Evolutionary conservation across 2,329 filamentous ascomycete species (phyloP), one percentile per base, ranked within the genome.

Genomic region (Orbilia blumenaviensis): DNA sequence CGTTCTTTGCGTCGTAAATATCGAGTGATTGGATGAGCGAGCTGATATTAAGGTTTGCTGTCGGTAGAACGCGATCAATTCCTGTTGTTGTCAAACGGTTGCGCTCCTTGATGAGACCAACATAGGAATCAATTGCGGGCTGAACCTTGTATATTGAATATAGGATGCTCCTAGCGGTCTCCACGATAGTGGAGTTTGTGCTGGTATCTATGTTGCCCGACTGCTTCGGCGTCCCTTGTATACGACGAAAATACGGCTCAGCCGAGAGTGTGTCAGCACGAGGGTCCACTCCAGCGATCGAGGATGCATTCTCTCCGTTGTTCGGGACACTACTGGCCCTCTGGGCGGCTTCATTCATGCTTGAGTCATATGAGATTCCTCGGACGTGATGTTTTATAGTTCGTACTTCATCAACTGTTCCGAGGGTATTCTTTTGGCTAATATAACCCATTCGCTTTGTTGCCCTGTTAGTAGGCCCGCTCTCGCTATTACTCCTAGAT

Each of bases 101-200:
- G 23, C 78, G 77, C 21, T 79, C 79, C 29, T 77, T 79, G 18
- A 78, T 64, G 12, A 78, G 74, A 46, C 77, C 76, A 16, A 80
- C 77, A 50, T 78, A 80, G 32, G 78, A 79, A 27, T 80, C 79
- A 27, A 80, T 80, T 23, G 80, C 77, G 10, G 77, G 73, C 10
- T 80, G 80, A 14, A 79, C 54, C 10, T 78, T 79, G 21, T 79
- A 80, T 50, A 80, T 68, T 23, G 79, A 79, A 61, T 80, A 80
- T 5, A 80, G 71, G 23, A 80, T 80, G 14, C 80, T 79, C 10
- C 80, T 75, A 2, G 80, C 80, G 0, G 79, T 79, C 71, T 80
- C 79, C 3, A 74, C 61, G 23, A 80, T 63, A 14, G 77, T 69
- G 18, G 76, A 66, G 9, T 75, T 78, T 0, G 78, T 61, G 18